Evolutionary conservation across 2,329 filamentous ascomycete species (phyloP).

Genomic region (Biscogniauxia marginata): DNA sequence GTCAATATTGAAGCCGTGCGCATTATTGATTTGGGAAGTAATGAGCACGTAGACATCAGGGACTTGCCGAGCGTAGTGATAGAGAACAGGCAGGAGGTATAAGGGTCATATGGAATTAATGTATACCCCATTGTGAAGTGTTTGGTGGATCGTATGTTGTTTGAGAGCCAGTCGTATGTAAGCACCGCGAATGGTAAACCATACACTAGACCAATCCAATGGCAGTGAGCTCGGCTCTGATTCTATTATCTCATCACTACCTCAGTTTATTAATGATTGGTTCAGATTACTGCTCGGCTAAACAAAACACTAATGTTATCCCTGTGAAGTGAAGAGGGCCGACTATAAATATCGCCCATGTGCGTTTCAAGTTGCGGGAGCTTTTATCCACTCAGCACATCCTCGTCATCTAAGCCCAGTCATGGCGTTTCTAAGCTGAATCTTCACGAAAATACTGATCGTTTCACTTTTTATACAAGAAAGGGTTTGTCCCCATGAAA

Average conservation of each 20-base stretch:
- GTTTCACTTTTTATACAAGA: neutral
- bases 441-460: neutral
- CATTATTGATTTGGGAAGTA: conserved; percentile 69
- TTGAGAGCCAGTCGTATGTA: neutral
- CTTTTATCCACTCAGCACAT: neutral
- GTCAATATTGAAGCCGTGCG: conserved; percentile 70
- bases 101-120: neutral
- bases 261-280: neutral
- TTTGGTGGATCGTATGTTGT: neutral
- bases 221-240: neutral
- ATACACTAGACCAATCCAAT: neutral
- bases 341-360: neutral
- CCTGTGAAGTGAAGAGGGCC: neutral
- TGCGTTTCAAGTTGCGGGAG: neutral
- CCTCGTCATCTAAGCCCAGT: neutral
- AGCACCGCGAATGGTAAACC: neutral
- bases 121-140: neutral
- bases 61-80: conserved; percentile 71
- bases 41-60: conserved; percentile 74
- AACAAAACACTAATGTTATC: neutral
- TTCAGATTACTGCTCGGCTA: neutral
- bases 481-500: no score
- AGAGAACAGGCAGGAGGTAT: conserved; percentile 24
- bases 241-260: no score
- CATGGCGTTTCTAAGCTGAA: neutral